Conservation (phyloP, 768 basidiomycete genomes). For the Phaffia tasmanica region DNA sequence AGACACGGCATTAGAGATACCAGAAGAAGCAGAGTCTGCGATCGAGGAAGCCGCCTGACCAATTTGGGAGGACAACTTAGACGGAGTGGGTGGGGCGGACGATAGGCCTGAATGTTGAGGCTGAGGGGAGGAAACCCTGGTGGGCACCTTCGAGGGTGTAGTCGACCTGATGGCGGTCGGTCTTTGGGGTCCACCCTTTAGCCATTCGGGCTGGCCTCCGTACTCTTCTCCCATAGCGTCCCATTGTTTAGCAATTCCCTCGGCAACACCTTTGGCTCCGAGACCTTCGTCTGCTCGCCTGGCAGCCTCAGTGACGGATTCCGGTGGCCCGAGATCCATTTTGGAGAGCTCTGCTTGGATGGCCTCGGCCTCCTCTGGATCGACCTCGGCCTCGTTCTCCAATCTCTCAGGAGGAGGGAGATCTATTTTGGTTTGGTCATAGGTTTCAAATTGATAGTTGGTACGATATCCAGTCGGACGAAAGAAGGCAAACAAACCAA, state of each 20-base stretch:
- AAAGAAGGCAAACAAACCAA: background rate
- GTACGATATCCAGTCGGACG: background rate
- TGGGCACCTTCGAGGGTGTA: background rate
- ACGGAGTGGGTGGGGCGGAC: conserved; percentile 12
- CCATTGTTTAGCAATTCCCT: conserved; percentile 13
- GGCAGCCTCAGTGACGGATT: conserved; percentile 32
- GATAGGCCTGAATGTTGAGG: conserved; percentile 3
- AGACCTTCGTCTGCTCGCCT: conserved; percentile 22
- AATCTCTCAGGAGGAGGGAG: conserved; percentile 17
- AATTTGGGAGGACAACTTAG: background rate
- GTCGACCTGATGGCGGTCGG: conserved; percentile 23
- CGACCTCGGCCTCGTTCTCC: conserved; percentile 8
- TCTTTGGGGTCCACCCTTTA: conserved; percentile 30
- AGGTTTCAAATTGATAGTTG: background rate
- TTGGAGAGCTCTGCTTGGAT: conserved; percentile 28
- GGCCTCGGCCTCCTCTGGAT: background rate
- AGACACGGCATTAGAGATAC: background rate
- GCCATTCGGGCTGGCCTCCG: conserved; percentile 24
- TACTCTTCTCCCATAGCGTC: conserved; percentile 16
- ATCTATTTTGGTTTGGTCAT: conserved; percentile 3
- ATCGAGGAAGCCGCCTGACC: background rate
- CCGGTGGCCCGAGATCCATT: conserved; percentile 38
- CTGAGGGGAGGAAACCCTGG: background rate
- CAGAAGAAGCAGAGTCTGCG: background rate
- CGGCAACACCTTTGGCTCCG: conserved; percentile 30